Evolutionary conservation across 192 early-diverging fungal genomes (phyloP).

Genomic region (Coemansia sp.): DNA sequence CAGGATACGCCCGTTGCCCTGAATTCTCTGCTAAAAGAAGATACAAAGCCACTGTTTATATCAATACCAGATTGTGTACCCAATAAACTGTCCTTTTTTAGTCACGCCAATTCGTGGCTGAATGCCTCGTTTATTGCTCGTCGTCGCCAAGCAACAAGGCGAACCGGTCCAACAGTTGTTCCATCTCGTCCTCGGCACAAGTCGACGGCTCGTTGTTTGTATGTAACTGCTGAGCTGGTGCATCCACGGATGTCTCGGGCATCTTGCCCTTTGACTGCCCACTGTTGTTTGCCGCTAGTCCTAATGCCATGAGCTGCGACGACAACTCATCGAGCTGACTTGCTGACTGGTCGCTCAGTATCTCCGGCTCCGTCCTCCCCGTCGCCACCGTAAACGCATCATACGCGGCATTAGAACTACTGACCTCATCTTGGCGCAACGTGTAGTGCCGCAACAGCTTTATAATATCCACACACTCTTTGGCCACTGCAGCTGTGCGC

Average conservation of each 20-base stretch:
- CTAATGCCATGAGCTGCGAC: constrained; percentile 33
- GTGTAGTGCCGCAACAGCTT: constrained; percentile 17
- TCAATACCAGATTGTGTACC: too few species aligned
- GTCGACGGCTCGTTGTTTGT: not conserved
- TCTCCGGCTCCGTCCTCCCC: not conserved
- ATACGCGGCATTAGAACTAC: not conserved
- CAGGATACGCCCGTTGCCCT: not conserved
- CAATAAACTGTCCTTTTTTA: too few species aligned
- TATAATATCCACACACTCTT: constrained; percentile 43
- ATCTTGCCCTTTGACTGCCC: constrained; percentile 21
- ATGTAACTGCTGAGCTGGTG: not conserved
- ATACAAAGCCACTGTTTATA: not conserved
- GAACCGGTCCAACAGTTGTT: constrained; percentile 22
- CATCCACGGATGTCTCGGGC: not conserved
- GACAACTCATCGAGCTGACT: constrained; percentile 38
- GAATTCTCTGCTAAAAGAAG: not conserved
- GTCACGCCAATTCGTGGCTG: too few species aligned
- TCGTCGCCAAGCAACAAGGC: constrained; percentile 25
- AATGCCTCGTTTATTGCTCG: not conserved
- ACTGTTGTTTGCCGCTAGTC: not conserved
- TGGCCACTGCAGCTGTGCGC: constrained; percentile 23
- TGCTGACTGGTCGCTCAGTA: constrained; percentile 3
- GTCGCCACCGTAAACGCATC: not conserved
- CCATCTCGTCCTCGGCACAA: constrained; percentile 23
- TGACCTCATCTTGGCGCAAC: not conserved